These are phyloP conservation scores for Lentinus tigrinus DNA, from an alignment of 768 basidiomycete species.

Conservation along the genomic window DNA sequence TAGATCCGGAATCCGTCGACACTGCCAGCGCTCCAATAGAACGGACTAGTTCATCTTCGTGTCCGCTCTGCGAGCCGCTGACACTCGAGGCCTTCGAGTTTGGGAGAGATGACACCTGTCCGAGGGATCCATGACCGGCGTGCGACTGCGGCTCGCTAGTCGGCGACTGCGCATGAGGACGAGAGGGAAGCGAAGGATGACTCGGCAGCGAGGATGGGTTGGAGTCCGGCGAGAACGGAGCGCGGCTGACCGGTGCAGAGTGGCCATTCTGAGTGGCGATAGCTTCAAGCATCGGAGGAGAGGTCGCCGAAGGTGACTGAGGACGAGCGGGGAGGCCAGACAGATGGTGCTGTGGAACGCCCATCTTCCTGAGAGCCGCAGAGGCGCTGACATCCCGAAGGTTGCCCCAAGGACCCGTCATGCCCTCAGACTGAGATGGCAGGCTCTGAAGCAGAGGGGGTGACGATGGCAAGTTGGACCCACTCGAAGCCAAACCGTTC, in stretches of 20 bases:
- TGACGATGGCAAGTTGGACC: slow-evolving; percentile 1
- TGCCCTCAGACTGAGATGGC: slow-evolving; percentile 17
- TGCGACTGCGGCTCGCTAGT: slow-evolving; percentile 18
- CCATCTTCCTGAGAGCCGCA: slow-evolving; percentile 28
- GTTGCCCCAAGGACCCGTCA: slow-evolving; percentile 22
- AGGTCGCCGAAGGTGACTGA: slow-evolving; percentile 23
- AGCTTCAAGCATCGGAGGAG: slow-evolving; percentile 25
- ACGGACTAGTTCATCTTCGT: slow-evolving; percentile 35
- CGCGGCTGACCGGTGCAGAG: slow-evolving; percentile 17
- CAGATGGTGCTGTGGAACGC: slow-evolving; percentile 19
- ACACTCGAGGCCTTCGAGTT: slow-evolving; percentile 43
- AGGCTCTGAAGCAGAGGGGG: slow-evolving; percentile 19
- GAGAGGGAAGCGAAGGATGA: slow-evolving; percentile 29
- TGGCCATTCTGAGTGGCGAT: slow-evolving; percentile 16
- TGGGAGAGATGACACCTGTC: slow-evolving; percentile 28
- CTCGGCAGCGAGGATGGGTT: slow-evolving; percentile 24
- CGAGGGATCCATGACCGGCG: neutral
- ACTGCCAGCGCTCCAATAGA: slow-evolving; percentile 45
- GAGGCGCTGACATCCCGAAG: slow-evolving; percentile 27
- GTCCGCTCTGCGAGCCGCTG: slow-evolving; percentile 36
- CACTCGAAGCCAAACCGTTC: slow-evolving; percentile 18
- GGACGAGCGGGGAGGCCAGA: slow-evolving; percentile 25
- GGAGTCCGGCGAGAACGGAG: slow-evolving; percentile 29
- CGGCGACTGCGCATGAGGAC: slow-evolving; percentile 29
- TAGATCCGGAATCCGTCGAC: slow-evolving; percentile 51